Percentiles rank a stretch among this genome's conserved stretches.
These are phyloP conservation scores for Scortechinia acanthostroma DNA, from an alignment of 2,329 filamentous ascomycete species.

Conservation along the genomic window DNA sequence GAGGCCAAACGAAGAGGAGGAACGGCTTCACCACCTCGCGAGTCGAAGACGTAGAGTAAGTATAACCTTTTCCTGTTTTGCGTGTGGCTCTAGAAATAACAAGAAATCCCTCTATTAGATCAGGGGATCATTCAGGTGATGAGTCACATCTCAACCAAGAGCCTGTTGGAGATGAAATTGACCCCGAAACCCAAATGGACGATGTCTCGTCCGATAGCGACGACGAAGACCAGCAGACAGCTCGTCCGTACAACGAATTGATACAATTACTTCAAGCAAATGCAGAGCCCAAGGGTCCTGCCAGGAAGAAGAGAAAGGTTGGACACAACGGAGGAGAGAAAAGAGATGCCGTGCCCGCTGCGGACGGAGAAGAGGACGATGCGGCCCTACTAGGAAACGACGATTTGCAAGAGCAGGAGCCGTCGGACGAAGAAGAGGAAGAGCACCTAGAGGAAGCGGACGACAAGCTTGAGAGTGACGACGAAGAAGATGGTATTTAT, in stretches of 20 bases:
- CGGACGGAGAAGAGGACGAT: neutral
- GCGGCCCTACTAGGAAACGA: neutral
- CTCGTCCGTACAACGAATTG: constrained; percentile 1
- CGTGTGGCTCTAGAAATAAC: no score
- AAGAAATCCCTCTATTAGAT: no score
- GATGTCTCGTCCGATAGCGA: constrained; percentile 16
- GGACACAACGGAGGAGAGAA: neutral
- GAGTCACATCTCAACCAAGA: neutral
- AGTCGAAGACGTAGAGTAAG: neutral
- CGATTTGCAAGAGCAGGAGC: constrained; percentile 19
- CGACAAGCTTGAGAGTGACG: constrained; percentile 4
- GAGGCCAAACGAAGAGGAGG: neutral
- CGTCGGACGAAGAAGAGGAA: constrained; percentile 30
- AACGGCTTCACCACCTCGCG: neutral
- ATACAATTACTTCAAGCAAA: neutral
- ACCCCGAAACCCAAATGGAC: neutral
- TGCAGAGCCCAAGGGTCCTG: neutral
- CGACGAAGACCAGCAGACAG: constrained; percentile 16
- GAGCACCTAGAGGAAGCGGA: constrained; percentile 34
- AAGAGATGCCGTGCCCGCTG: neutral
- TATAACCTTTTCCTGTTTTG: no score
- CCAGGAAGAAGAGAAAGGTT: constrained; percentile 1
- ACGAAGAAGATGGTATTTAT: constrained; percentile 18
- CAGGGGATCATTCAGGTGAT: neutral
- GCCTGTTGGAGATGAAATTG: neutral